Percentiles rank a stretch among this genome's conserved stretches.
These are phyloP conservation scores for Euphrasia arctica DNA, from an alignment of 305 asterid genomes.

Conservation along the genomic window DNA sequence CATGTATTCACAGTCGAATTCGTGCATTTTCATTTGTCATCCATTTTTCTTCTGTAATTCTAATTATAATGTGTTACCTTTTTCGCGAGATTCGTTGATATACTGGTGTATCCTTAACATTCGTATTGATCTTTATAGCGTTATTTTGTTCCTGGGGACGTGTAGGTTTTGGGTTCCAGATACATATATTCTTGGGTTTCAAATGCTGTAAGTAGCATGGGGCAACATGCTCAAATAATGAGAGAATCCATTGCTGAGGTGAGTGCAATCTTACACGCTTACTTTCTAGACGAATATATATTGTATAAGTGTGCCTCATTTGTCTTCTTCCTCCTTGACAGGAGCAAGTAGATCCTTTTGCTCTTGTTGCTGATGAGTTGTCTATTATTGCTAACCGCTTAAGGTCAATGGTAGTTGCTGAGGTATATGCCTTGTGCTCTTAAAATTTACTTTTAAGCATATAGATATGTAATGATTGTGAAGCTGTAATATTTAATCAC, in stretches of 20 bases:
- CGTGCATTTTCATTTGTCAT: background rate
- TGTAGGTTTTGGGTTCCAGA: slow-evolving; percentile 93
- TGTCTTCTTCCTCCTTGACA: slow-evolving; percentile 29
- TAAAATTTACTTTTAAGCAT: slow-evolving; percentile 15
- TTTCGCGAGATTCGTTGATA: background rate
- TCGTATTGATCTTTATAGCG: slow-evolving; percentile 22
- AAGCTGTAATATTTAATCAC: slow-evolving; percentile 19
- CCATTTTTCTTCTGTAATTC: slow-evolving; percentile 16
- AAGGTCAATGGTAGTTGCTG: slow-evolving; percentile 94
- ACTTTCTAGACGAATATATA: background rate
- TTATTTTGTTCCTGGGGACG: slow-evolving; percentile 51
- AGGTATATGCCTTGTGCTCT: slow-evolving; percentile 49
- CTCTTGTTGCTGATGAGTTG: slow-evolving; percentile 95
- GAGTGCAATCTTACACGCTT: slow-evolving; percentile 26
- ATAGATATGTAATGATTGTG: slow-evolving; percentile 19
- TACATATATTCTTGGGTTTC: slow-evolving; percentile 85
- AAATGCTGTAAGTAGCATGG: slow-evolving; percentile 50
- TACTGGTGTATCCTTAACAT: background rate
- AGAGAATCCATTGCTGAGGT: slow-evolving; percentile 55
- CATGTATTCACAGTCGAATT: background rate
- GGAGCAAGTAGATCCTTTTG: slow-evolving; percentile 91
- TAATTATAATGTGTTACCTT: background rate
- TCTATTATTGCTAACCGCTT: slow-evolving; percentile 74
- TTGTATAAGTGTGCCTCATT: slow-evolving; percentile 13
- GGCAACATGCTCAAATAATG: slow-evolving; percentile 54